Evolutionary conservation across 495 filamentous ascomycete genomes (phyloP), one percentile per base, ranked within the genome.

Genomic region (Saxophila tyrrhenica): DNA sequence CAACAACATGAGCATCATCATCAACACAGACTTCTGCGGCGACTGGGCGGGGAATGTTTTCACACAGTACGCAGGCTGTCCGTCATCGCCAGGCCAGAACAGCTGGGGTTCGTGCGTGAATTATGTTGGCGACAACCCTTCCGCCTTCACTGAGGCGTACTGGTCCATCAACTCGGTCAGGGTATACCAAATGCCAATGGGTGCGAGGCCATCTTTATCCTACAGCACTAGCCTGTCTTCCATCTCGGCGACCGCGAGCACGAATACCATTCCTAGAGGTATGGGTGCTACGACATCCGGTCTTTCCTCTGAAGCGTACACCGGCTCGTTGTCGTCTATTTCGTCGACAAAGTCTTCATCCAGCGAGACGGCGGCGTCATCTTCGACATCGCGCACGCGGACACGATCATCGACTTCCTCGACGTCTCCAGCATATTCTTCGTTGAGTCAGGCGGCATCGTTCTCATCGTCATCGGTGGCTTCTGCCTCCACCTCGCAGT

Each of bases 21-120:
- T 77, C 38, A 70, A 77, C 58, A 68, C 75, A 47, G 67, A 71
- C 62, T 73, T 78, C 52, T 78, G 75, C 59, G 74, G 70, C 23
- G 69, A 66, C 43, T 73, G 69, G 20, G 73, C 68, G 9, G 69
- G 67, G 56, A 54, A 62, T 17, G 52, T 49, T 11, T 62, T 56
- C 38, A 22, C 21, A 13, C 41, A 50, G 11, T 50, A 21, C 16
- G 25, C 48, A 5, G 24, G 42, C 39, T 61, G 58, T 38, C 58
- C 58, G 39, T 5, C 29, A 35, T 35, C 29, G 5, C 29, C 29
- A 13, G 29, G 29, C 13, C 58, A 53, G 29, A 23, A 22, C 25
- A 54, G 39, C 9, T 38, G 49, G 51, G 25, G 3, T 24, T 53
- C 54, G 2, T 61, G 58, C 38, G 47, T 57, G 2, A 41, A 61